Percentiles rank a stretch among this genome's conserved stretches.
These are phyloP conservation scores for Rhypophila decipiens DNA, from an alignment of 495 filamentous ascomycete genomes.

Conservation along the genomic window DNA sequence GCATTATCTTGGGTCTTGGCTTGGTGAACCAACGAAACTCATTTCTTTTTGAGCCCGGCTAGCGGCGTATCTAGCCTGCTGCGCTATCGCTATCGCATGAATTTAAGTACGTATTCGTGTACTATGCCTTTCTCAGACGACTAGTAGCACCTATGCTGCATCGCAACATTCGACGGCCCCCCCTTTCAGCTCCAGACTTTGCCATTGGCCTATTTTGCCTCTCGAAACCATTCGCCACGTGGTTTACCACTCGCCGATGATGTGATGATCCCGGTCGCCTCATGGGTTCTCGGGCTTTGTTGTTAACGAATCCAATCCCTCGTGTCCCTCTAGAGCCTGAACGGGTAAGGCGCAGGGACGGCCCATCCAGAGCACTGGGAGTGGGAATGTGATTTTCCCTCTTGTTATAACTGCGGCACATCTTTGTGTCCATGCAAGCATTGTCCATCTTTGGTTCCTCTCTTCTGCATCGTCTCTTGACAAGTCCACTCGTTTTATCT, in stretches of 20 bases:
- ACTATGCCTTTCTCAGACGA: background rate
- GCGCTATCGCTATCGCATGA: background rate
- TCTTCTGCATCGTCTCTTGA: background rate
- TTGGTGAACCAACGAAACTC: background rate
- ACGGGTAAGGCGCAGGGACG: background rate
- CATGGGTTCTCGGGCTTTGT: background rate
- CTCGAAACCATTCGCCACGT: background rate
- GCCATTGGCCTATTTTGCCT: background rate
- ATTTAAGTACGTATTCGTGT: background rate
- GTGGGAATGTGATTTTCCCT: background rate
- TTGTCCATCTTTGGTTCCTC: background rate
- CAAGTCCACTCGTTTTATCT: background rate
- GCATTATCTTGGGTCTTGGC: background rate
- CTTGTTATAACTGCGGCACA: background rate
- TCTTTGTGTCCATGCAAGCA: background rate
- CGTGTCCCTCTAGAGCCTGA: background rate
- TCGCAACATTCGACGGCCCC: background rate
- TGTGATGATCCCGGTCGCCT: background rate
- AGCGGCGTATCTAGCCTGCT: background rate
- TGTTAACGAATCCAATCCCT: background rate
- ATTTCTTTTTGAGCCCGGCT: background rate
- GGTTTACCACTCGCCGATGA: background rate
- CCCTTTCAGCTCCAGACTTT: background rate
- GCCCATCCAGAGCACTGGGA: background rate
- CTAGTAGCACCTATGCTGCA: background rate